Percentiles rank a stretch among this genome's conserved stretches.
These are phyloP conservation scores for Eucalyptus tenuipes DNA, from an alignment of 345 rosid species.

Conservation along the genomic window DNA sequence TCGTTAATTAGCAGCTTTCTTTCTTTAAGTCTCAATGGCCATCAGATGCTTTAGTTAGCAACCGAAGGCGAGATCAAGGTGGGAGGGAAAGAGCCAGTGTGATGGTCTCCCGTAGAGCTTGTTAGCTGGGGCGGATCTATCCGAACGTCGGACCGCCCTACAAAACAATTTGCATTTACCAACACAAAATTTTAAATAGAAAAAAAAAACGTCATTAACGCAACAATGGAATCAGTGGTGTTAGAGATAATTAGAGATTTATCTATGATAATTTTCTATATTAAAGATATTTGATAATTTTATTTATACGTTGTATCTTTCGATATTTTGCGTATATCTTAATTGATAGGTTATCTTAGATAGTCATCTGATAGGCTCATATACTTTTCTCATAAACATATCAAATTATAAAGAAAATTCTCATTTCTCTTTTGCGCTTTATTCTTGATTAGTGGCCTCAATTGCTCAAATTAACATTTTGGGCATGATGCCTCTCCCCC, in stretches of 20 bases:
- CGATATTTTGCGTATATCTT: fast-evolving
- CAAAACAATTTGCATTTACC: not conserved
- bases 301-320: fast-evolving
- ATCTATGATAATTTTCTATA: not conserved
- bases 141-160: not conserved
- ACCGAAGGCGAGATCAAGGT: not conserved
- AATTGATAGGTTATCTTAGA: no score
- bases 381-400: no score
- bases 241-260: not conserved
- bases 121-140: not conserved
- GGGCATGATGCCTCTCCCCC: not conserved
- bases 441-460: not conserved
- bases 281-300: not conserved
- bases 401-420: no score
- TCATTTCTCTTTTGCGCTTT: not conserved
- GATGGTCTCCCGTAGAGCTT: not conserved
- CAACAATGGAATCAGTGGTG: not conserved
- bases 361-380: fast-evolving
- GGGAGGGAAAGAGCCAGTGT: not conserved
- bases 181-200: not conserved
- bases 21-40: not conserved
- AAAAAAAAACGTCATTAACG: not conserved
- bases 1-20: not conserved
- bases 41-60: not conserved
- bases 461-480: not conserved